Conservation (phyloP, 768 basidiomycete species). For the Tylopilus sp. region DNA sequence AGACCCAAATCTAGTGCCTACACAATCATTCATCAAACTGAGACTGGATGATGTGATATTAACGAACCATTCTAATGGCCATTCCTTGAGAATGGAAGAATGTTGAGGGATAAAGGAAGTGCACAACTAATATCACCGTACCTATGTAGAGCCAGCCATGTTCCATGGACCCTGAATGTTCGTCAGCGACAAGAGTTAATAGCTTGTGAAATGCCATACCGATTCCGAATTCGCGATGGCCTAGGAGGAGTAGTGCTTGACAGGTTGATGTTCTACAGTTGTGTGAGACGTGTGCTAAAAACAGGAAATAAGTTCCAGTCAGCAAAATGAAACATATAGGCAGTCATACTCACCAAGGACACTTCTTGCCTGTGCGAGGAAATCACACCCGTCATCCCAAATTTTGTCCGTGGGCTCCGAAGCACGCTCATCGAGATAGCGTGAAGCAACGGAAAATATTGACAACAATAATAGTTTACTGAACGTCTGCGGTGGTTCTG, state of each 20-base stretch:
- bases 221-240: constrained; percentile 83
- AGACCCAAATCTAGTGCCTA: constrained; percentile 80
- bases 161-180: constrained; percentile 55
- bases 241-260: constrained; percentile 75
- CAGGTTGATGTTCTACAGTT: constrained; percentile 71
- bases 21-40: constrained; percentile 2
- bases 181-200: constrained; percentile 10
- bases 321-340: not conserved
- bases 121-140: constrained; percentile 22
- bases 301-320: constrained; percentile 7
- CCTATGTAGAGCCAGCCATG: constrained; percentile 85
- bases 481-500: constrained; percentile 58
- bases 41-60: constrained; percentile 7
- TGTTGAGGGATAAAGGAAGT: not conserved
- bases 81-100: constrained; percentile 42
- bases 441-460: constrained; percentile 79
- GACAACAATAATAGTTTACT: constrained; percentile 71
- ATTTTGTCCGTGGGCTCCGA: constrained; percentile 52
- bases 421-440: constrained; percentile 53
- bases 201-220: constrained; percentile 42
- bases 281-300: constrained; percentile 59
- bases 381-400: constrained; percentile 68
- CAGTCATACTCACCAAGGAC: constrained; percentile 51
- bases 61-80: constrained; percentile 69
- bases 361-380: constrained; percentile 56